A percentile compares a stretch with the other conserved stretches of the same genome.
Evolutionary conservation across 2,329 filamentous ascomycete species (phyloP).

Genomic region (Penicillium sumatraense): DNA sequence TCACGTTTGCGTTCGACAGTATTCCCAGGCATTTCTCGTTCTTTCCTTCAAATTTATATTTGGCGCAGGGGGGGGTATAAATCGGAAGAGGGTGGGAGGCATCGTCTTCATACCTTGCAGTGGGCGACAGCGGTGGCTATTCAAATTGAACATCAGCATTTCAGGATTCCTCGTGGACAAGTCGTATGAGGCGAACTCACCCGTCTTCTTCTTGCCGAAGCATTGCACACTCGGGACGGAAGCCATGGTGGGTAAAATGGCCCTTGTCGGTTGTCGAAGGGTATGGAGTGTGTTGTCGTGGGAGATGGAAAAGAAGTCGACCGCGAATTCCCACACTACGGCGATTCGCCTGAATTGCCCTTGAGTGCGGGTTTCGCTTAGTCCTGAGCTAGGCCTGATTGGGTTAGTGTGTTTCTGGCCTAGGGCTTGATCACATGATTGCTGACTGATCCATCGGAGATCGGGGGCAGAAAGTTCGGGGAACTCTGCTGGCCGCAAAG

Average conservation of each 20-base stretch:
- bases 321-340: constrained; percentile 32
- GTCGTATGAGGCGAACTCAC: constrained; percentile 39
- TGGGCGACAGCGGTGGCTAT: constrained; percentile 84
- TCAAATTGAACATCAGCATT: constrained; percentile 38
- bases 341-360: constrained; percentile 36
- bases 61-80: constrained; percentile 20
- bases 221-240: constrained; percentile 85
- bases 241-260: constrained; percentile 67
- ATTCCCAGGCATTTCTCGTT: not conserved
- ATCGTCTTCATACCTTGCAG: constrained; percentile 72
- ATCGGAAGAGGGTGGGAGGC: constrained; percentile 12
- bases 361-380: constrained; percentile 52
- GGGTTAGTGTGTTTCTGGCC: constrained; percentile 24
- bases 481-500: constrained; percentile 7
- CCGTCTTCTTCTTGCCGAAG: constrained; percentile 98
- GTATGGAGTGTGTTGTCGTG: constrained; percentile 45
- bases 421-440: constrained; percentile 39
- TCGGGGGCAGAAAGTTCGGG: constrained; percentile 19
- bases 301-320: constrained; percentile 37
- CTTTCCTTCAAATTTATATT: constrained; percentile 17
- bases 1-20: constrained; percentile 3
- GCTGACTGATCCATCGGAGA: constrained; percentile 15
- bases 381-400: constrained; percentile 24
- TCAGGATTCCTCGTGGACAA: constrained; percentile 14
- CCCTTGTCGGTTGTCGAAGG: constrained; percentile 45